A percentile compares a stretch with the other conserved stretches of the same genome.
Conservation (phyloP, 352 stramenopile species). For the Pythium pyrilobum region DNA sequence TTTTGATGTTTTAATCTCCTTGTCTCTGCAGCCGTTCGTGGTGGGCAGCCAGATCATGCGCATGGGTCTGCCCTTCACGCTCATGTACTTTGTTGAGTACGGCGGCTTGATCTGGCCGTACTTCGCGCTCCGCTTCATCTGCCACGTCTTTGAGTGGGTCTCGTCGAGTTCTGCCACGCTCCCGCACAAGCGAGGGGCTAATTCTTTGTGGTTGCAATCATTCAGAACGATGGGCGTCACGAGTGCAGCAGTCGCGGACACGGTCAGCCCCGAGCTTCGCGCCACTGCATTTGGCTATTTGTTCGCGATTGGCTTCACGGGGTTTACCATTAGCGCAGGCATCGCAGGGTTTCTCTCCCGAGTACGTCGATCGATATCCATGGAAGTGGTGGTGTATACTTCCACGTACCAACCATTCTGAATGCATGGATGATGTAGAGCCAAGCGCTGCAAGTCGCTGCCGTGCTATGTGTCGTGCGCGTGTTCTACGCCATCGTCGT, state of each 20-base stretch:
- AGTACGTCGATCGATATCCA: slow-evolving; percentile 18
- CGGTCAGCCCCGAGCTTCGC: slow-evolving; percentile 46
- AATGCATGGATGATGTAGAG: slow-evolving; percentile 24
- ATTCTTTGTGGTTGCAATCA: background rate
- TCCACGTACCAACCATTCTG: background rate
- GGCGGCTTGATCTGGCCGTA: slow-evolving; percentile 53
- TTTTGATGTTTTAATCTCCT: too few species aligned
- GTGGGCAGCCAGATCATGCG: slow-evolving; percentile 58
- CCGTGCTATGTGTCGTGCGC: slow-evolving; percentile 39
- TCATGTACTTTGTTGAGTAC: slow-evolving; percentile 64
- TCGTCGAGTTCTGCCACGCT: too few species aligned
- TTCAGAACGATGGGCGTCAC: slow-evolving; percentile 45
- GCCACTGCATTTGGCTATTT: slow-evolving; percentile 52
- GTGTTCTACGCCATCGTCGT: slow-evolving; percentile 51
- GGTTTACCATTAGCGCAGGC: slow-evolving; percentile 50
- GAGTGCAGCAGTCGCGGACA: slow-evolving; percentile 56
- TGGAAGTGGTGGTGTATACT: background rate
- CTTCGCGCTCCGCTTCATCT: slow-evolving; percentile 49
- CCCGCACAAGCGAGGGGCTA: too few species aligned
- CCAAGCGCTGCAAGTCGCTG: slow-evolving; percentile 42
- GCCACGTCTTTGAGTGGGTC: slow-evolving; percentile 49
- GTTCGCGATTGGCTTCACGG: slow-evolving; percentile 46
- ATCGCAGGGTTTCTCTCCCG: slow-evolving; percentile 46
- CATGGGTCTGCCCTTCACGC: slow-evolving; percentile 54
- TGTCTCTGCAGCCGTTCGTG: slow-evolving; percentile 46